Base-by-base conservation (phyloP, 495 filamentous ascomycete genomes). In the Baudoinia panamericana region DNA sequence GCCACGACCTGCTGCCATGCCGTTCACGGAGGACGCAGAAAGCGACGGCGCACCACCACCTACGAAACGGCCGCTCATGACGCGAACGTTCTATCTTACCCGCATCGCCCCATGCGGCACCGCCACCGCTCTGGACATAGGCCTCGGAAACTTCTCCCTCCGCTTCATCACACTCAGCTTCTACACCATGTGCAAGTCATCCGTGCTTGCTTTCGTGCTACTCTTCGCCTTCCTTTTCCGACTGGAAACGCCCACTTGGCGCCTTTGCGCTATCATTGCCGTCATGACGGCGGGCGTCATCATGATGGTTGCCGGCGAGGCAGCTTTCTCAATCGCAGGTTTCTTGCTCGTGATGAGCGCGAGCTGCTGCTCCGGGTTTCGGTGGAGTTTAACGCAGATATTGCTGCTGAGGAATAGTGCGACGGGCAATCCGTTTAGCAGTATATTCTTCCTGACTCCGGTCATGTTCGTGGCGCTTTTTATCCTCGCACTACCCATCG, bases 181-280 rank as follows among this genome's bases (percentile, higher is more conserved):
- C 54, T 90, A 93, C 55, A 99, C 82, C 84, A 99, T 99, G 92
- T 96, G 90, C 62, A 99, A 99, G 75, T 96, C 90, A 3, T 94
- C 86, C 16, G 81, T 85, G 24, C 72, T 96, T 13, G 86, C 81
- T 26, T 96, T 99, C 54, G 90, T 99, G 32, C 78, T 99, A 6
- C 52, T 93, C 40, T 99, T 99, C 61, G 92, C 92, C 43, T 93
- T 99, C 57, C 53, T 92, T 35, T 96, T 99, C 68, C 78, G 80
- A 25, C 77, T 99, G 21, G 92, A 99, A 61, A 70, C 71, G 5
- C 84, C 84, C 0, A 94, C 87, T 0, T 75, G 82, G 64, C 79
- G 77, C 48, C 71, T 99, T 16, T 79, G 93, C 17, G 61, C 72
- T 25, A 84, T 99, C 48, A 96, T 99, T 46, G 70, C 73, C 34